phyloP scores from a whole-genome alignment of 257 asterid genomes.

The Linderniella brevidens region DNA sequence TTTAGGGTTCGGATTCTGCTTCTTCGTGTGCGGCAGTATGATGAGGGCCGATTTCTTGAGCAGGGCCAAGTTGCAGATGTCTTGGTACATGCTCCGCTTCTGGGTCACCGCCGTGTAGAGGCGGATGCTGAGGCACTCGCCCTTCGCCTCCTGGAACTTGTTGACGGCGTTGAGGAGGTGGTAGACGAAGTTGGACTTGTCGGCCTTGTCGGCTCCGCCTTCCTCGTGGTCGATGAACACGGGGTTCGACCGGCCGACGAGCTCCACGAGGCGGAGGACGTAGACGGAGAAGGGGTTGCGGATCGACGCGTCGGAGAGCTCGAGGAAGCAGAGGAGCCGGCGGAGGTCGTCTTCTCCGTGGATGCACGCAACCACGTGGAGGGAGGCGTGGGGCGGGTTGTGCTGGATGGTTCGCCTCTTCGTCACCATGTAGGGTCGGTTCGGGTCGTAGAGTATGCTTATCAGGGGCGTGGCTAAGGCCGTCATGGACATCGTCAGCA shows the following conservation, averaged over 20 bases:
- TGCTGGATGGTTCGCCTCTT: slow-evolving; percentile 4
- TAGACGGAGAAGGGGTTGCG: slow-evolving; percentile 1
- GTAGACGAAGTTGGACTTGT: background rate
- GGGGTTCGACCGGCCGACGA: slow-evolving; percentile 2
- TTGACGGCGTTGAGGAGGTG: slow-evolving; percentile 1
- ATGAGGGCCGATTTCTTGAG: slow-evolving; percentile 1
- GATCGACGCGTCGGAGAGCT: background rate
- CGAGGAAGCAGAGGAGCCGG: background rate
- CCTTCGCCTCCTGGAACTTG: background rate
- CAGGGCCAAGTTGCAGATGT: slow-evolving; percentile 2
- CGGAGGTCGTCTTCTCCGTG: slow-evolving; percentile 4
- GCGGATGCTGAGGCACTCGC: background rate
- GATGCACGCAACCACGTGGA: slow-evolving; percentile 1
- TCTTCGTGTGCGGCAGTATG: background rate
- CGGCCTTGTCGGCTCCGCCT: background rate
- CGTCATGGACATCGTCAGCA: slow-evolving; percentile 22
- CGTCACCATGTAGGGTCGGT: slow-evolving; percentile 4
- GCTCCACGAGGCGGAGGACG: slow-evolving; percentile 4
- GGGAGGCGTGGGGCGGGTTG: slow-evolving; percentile 1
- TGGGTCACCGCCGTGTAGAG: background rate
- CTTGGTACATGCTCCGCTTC: slow-evolving; percentile 6
- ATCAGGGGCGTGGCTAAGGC: slow-evolving; percentile 1
- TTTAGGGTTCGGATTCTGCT: background rate
- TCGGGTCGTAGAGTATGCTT: slow-evolving; percentile 7
- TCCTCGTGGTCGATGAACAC: slow-evolving; percentile 1